These are phyloP conservation scores for Starmerella etchellsii DNA, from an alignment of 805 yeast genomes.

Conservation along the genomic window DNA sequence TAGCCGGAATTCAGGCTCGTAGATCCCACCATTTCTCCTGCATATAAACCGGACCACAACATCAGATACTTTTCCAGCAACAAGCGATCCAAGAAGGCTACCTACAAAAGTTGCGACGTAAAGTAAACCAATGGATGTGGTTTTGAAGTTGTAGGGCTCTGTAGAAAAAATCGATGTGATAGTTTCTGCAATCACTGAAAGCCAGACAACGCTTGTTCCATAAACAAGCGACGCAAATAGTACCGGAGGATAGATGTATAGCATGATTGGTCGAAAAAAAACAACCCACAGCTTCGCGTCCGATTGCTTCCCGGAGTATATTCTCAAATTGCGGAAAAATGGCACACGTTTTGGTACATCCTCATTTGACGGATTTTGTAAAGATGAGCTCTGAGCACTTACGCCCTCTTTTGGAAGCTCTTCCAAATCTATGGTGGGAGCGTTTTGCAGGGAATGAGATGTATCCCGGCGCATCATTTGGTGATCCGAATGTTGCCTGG, in stretches of 20 bases:
- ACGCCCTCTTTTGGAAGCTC: neutral
- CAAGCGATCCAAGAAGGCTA: constrained; percentile 42
- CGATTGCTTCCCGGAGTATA: constrained; percentile 40
- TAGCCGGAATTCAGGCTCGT: constrained; percentile 52
- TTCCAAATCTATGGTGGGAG: neutral
- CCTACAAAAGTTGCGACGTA: constrained; percentile 47
- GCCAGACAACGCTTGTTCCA: constrained; percentile 49
- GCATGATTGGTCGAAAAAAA: constrained; percentile 41
- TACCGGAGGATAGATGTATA: constrained; percentile 38
- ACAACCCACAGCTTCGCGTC: constrained; percentile 44
- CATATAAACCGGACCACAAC: constrained; percentile 35
- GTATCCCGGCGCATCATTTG: constrained; percentile 1
- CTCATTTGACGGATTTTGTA: neutral
- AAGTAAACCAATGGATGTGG: constrained; percentile 39
- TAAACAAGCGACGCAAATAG: constrained; percentile 41
- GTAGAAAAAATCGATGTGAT: constrained; percentile 37
- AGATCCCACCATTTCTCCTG: constrained; percentile 38
- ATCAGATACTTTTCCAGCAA: constrained; percentile 42
- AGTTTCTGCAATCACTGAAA: constrained; percentile 47
- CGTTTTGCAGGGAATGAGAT: neutral
- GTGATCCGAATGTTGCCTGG: constrained; percentile 14
- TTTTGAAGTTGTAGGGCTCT: constrained; percentile 35
- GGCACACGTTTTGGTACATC: constrained; percentile 8
- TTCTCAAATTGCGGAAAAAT: constrained; percentile 28
- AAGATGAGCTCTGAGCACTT: neutral